Evolutionary conservation across 148 eudicot genomes (phyloP), one percentile per base, ranked within the genome.

Genomic region (Vaccinium myrtillus): DNA sequence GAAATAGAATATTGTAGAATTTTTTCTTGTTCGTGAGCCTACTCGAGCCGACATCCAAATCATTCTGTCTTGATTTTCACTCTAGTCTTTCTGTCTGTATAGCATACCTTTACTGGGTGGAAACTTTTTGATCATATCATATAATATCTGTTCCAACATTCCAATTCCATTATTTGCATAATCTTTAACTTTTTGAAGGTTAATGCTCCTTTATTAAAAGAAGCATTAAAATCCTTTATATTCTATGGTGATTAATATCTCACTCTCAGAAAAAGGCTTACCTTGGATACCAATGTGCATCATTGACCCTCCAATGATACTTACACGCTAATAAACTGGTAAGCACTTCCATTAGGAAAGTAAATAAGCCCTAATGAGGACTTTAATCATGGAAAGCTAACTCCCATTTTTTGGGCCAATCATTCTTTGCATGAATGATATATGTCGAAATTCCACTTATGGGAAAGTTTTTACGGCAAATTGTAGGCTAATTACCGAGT

Each of bases 271-370:
- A 15, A 80, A 63, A n/a, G 65, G 12, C 15, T 81, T 49, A 46
- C 25, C 21, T 81, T 67, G 83, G 76, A 67, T 67, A 32, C 83
- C 54, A 49, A 43, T 48, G 25, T 81, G 54, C 48, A 61, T 81
- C 21, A 13, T 36, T 80, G 25, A 7, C 67, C 27, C n/a, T 61
- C 67, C 67, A 61, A 61, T 21, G 27, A 21, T 7, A 8, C 25
- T 21, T 61, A 21, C 25, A 61, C 27, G n/a, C 69, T 61, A 61
- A n/a, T 61, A 50, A 9, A 7, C 53, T 50, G 8, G 53, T 50
- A 50, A 49, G 51, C 6, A n/a, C 10, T 61, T n/a, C 69, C 69
- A 65, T 65, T 65, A 65, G 30, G 70, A 23, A 9, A 65, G 70
- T 10, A 0, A 23, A 7, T 46, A 18, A 18, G 53, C 50, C 49